Evolutionary conservation across 345 rosid genomes (phyloP).

Genomic region (Hibiscus syriacus): DNA sequence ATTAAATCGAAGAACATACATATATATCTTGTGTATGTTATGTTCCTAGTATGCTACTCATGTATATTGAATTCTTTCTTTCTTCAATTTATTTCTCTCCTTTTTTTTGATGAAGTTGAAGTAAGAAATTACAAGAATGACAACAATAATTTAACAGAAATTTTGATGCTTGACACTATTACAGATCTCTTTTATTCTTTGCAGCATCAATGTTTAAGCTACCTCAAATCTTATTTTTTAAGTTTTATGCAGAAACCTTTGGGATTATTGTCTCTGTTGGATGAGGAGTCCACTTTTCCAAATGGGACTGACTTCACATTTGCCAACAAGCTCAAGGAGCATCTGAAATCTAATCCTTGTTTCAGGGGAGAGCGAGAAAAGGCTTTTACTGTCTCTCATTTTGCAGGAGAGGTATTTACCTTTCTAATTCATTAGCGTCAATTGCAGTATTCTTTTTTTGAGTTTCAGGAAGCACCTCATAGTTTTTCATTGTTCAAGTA

Average conservation of each 20-base stretch:
- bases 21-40: not conserved
- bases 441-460: too few relatives aligned
- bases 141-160: constrained; percentile 1
- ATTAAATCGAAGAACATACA: not conserved
- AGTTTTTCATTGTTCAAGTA: not conserved
- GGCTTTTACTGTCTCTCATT: constrained; percentile 75
- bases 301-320: constrained; percentile 92
- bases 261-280: constrained; percentile 83
- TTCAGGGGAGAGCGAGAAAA: constrained; percentile 80
- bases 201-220: not conserved
- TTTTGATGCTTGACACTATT: not conserved
- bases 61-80: not conserved
- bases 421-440: constrained; percentile 1
- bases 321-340: constrained; percentile 92
- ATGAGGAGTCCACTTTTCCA: constrained; percentile 96
- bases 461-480: not conserved
- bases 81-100: not conserved
- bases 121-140: not conserved
- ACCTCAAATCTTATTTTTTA: constrained; percentile 9
- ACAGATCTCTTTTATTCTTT: constrained; percentile 3
- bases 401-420: constrained; percentile 85
- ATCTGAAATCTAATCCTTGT: constrained; percentile 61
- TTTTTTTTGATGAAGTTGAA: not conserved
- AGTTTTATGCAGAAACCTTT: constrained; percentile 75
- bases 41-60: not conserved